phyloP scores from a whole-genome alignment of 345 rosid genomes.

The Bruguiera sexangula region DNA sequence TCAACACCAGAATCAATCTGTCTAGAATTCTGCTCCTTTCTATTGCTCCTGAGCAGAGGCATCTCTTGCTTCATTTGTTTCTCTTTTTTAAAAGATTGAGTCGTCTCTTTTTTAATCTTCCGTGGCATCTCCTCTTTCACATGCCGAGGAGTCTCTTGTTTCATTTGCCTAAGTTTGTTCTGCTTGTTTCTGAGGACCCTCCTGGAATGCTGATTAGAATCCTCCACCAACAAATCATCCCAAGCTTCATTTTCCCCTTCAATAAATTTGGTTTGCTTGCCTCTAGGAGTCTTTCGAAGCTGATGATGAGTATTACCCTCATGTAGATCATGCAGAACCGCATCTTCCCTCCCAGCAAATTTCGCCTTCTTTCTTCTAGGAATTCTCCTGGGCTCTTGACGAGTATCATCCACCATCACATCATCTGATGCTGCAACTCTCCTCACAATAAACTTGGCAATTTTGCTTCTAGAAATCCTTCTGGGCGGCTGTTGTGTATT shows the following conservation, averaged over 20 bases:
- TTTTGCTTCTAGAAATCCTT: constrained; percentile 24
- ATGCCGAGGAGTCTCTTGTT: constrained; percentile 30
- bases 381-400: constrained; percentile 17
- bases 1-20: constrained; percentile 24
- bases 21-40: constrained; percentile 27
- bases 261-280: constrained; percentile 34
- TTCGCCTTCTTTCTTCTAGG: constrained; percentile 37
- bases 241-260: constrained; percentile 37
- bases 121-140: constrained; percentile 17
- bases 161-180: constrained; percentile 25
- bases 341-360: constrained; percentile 24
- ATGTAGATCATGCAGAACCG: constrained; percentile 27
- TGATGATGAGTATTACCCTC: constrained; percentile 36
- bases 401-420: constrained; percentile 18
- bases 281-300: constrained; percentile 39
- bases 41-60: constrained; percentile 26
- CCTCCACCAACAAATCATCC: constrained; percentile 36
- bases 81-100: constrained; percentile 16
- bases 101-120: constrained; percentile 6
- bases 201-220: constrained; percentile 8
- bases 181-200: constrained; percentile 20
- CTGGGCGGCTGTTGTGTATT: constrained; percentile 7
- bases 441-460: constrained; percentile 18
- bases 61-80: constrained; percentile 40
- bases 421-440: constrained; percentile 28